phyloP scores from a whole-genome alignment of 768 basidiomycete species.

The Rhodotorula diobovata region DNA sequence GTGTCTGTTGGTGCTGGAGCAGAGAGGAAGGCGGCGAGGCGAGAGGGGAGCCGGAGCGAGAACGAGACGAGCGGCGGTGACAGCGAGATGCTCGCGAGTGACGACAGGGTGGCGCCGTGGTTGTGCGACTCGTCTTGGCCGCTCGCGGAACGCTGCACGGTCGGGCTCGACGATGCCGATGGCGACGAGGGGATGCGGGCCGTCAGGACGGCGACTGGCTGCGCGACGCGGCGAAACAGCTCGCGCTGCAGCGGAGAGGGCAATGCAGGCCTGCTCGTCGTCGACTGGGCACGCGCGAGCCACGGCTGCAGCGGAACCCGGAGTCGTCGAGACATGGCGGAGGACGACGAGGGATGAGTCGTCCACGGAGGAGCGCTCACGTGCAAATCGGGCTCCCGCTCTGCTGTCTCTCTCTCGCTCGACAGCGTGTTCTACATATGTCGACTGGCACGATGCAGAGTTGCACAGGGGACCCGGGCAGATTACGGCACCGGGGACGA shows the following conservation, averaged over 20 bases:
- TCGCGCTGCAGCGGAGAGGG: constrained; percentile 41
- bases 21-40: constrained; percentile 60
- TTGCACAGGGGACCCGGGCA: neutral
- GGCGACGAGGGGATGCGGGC: constrained; percentile 54
- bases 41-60: constrained; percentile 79
- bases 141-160: constrained; percentile 30
- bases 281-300: constrained; percentile 12
- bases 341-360: neutral
- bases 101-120: constrained; percentile 90
- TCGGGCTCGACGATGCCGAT: neutral
- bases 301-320: constrained; percentile 15
- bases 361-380: too few relatives aligned
- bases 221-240: constrained; percentile 54
- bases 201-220: constrained; percentile 82
- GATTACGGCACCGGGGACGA: neutral
- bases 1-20: constrained; percentile 49
- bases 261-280: neutral
- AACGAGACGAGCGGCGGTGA: constrained; percentile 87
- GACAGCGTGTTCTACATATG: neutral
- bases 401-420: neutral
- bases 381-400: neutral
- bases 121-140: constrained; percentile 46
- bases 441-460: neutral
- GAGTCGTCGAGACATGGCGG: constrained; percentile 8
- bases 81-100: constrained; percentile 85